Evolutionary conservation across 192 early-diverging fungal species (phyloP), one percentile per base, ranked within the genome.

Genomic region (Ambispora gerdemannii): DNA sequence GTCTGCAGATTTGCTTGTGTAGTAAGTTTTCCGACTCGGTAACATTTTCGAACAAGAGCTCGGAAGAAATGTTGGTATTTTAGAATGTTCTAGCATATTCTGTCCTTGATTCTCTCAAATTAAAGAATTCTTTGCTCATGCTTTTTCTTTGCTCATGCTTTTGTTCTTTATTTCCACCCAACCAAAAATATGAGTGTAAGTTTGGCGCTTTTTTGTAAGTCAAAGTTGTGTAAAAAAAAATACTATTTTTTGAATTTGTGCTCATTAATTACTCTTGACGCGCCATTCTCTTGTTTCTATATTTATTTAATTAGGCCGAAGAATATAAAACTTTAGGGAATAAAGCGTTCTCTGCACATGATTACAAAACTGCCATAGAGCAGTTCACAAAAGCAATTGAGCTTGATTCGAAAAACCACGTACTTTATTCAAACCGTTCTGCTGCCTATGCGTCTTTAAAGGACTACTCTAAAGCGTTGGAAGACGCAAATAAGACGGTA

Each of bases 381-480:
- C 78, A 76, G 56, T 96, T 95, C 72, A 83, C 93, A 43, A 74
- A 92, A 69, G 95, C 93, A 22, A 94, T 95, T 69, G 87, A 89
- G n/a, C 78, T 90, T 58, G 95, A 94, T 70, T 81, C 92, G 13
- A 74, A 77, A 59, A 96, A 96, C 86, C 93, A 95, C 75, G 93
- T 96, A 31, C 82, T 96, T 36, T 95, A 91, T 78, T 95, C 93
- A 7, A 96, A 96, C 86, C 91, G 93, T 71, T 95, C 95, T 6
- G 93, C 92, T 10, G 80, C 88, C 52, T 91, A 91, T 66, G 81
- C 93, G 20, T 90, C 88, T 67, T 78, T 88, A 62, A 91, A 91
- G 74, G 73, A 92, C 66, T 96, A 90, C 72, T 74, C 82, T 27
- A 82, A 89, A 65, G 95, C 95, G 2, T 80, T 93, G 47, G 74